phyloP scores from a whole-genome alignment of 306 rosid species.

The Datisca glomerata region DNA sequence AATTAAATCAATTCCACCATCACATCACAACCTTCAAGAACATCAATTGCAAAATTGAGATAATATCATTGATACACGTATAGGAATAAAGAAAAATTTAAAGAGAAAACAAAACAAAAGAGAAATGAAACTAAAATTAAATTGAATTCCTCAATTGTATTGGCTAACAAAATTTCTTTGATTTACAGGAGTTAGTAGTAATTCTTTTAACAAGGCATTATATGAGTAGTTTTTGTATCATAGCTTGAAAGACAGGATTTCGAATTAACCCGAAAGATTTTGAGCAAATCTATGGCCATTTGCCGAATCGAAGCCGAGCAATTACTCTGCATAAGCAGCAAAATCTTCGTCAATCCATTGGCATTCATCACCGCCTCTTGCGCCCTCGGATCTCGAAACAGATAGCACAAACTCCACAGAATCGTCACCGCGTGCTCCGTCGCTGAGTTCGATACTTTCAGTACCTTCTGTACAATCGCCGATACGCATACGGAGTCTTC shows the following conservation, averaged over 20 bases:
- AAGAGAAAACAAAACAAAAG: no score
- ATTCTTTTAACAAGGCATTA: slow-evolving; percentile 61
- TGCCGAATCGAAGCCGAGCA: slow-evolving; percentile 57
- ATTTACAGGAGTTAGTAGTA: slow-evolving; percentile 30
- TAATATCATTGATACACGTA: no score
- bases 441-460: slow-evolving; percentile 57
- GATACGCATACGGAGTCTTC: slow-evolving; percentile 39
- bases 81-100: no score
- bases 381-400: slow-evolving; percentile 54
- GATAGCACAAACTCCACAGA: slow-evolving; percentile 79
- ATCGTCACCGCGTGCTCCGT: slow-evolving; percentile 82
- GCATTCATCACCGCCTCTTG: slow-evolving; percentile 59
- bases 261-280: slow-evolving; percentile 57
- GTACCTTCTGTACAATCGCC: slow-evolving; percentile 47
- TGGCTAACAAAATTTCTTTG: slow-evolving; percentile 52
- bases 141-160: no score
- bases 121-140: no score
- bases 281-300: slow-evolving; percentile 78
- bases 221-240: slow-evolving; percentile 79
- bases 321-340: slow-evolving; percentile 85
- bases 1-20: no score
- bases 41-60: no score
- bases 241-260: slow-evolving; percentile 56
- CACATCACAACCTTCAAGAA: no score
- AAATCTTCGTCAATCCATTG: slow-evolving; percentile 69